Evolutionary conservation across 768 basidiomycete species (phyloP), one percentile per base, ranked within the genome.

Genomic region (Pisolithus sp.): DNA sequence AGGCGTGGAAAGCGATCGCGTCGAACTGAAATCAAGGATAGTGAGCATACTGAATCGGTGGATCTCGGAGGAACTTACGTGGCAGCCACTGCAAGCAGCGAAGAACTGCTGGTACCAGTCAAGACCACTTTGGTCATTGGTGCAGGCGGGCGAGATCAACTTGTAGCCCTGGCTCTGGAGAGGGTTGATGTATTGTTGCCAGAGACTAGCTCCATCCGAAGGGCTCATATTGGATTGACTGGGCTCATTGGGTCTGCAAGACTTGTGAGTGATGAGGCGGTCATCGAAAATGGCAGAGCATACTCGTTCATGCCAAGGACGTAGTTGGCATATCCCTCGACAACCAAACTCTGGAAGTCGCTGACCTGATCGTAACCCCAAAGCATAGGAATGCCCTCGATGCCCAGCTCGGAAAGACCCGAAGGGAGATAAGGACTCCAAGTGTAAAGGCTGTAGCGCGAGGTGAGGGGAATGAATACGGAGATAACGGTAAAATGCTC

Each of bases 251-350:
- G 89, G 89, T 64, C 92, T 93, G 58, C 17, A 18, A 23, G 10
- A 30, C 24, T 6, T 17, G 15, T 67, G 39, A 51, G 45, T 21
- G 34, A 18, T 7, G 31, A 20, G 26, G 6, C 13, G 54, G 48
- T 18, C 54, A 46, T 47, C 24, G 20, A 48, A 28, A 6, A 6
- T 8, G 6, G 5, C 3, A 15, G 4, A 46, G 55, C 82, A 10
- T 53, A 91, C 92, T 93, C 93, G 61, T 95, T 96, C 63, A 77
- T 68, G 49, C 82, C 85, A 20, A 86, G 57, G 38, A 74, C 79
- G 49, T 61, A 60, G 21, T 68, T 58, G 49, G 81, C 77, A 59
- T 83, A 81, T 30, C 79, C 81, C n/a, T 60, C 39, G 41, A 72
- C 64, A 21, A 82, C 77, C 34, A 64, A 51, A 0, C 59, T 58